phyloP scores from a whole-genome alignment of 2,329 filamentous ascomycete genomes.

The Hirsutella rhossiliensis region DNA sequence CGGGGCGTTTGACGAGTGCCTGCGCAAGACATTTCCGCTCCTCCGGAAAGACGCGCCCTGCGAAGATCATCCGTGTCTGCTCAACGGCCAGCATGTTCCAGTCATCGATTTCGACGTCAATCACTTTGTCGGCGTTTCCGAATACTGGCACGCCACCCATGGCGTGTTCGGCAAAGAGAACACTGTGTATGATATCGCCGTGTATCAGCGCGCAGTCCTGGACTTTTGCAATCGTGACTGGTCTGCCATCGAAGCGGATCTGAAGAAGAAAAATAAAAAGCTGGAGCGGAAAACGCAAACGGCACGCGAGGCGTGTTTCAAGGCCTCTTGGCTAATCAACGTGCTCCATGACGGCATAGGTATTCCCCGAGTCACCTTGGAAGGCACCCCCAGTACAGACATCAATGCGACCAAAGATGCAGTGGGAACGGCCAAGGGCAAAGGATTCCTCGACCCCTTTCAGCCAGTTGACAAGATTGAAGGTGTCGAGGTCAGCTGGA shows the following conservation, averaged over 20 bases:
- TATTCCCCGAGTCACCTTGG: slow-evolving; percentile 72
- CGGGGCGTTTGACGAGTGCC: slow-evolving; percentile 75
- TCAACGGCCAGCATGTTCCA: slow-evolving; percentile 86
- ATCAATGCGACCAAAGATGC: slow-evolving; percentile 64
- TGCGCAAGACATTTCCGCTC: slow-evolving; percentile 70
- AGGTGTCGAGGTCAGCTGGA: slow-evolving; percentile 91
- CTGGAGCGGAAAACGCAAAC: slow-evolving; percentile 67
- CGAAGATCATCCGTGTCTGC: slow-evolving; percentile 68
- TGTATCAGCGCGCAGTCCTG: slow-evolving; percentile 75
- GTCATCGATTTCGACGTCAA: slow-evolving; percentile 96
- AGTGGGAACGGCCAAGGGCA: slow-evolving; percentile 52
- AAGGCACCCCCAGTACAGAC: slow-evolving; percentile 39
- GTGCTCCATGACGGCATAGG: slow-evolving; percentile 93
- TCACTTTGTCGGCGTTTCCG: slow-evolving; percentile 93
- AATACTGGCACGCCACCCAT: slow-evolving; percentile 98
- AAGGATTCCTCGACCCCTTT: slow-evolving; percentile 74
- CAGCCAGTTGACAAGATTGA: slow-evolving; percentile 88
- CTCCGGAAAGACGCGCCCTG: slow-evolving; percentile 84
- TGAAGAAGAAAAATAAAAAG: slow-evolving; percentile 56
- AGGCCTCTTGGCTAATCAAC: slow-evolving; percentile 95
- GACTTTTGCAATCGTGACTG: slow-evolving; percentile 80
- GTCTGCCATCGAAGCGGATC: slow-evolving; percentile 57
- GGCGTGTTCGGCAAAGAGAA: slow-evolving; percentile 75
- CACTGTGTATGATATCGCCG: slow-evolving; percentile 79
- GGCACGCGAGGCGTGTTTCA: slow-evolving; percentile 87